These are phyloP conservation scores for Huiozyma sinensis DNA, from an alignment of 805 yeast species.

Conservation along the genomic window DNA sequence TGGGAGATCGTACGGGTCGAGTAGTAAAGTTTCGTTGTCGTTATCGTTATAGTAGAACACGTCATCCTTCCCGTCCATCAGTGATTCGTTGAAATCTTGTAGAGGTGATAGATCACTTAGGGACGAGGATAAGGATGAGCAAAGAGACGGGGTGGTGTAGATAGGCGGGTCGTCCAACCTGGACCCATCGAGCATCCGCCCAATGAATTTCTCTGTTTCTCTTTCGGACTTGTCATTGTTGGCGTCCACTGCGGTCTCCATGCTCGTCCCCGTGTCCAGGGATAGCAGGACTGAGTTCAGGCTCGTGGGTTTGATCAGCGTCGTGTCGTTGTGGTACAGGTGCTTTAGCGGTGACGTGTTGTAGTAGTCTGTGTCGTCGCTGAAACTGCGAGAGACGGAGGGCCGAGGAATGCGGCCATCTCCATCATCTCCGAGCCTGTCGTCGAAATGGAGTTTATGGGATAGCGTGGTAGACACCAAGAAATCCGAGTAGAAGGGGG, in stretches of 20 bases:
- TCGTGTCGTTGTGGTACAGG: constrained; percentile 20
- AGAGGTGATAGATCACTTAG: constrained; percentile 14
- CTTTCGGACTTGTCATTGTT: not conserved
- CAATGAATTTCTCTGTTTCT: not conserved
- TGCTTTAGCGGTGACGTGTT: constrained; percentile 28
- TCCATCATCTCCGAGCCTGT: not conserved
- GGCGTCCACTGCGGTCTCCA: not conserved
- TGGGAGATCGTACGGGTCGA: constrained; percentile 2
- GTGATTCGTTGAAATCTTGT: constrained; percentile 9
- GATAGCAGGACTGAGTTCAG: constrained; percentile 12
- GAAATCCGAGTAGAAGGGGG: constrained; percentile 8
- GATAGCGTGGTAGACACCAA: constrained; percentile 14
- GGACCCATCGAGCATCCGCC: not conserved
- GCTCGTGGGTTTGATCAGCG: constrained; percentile 15
- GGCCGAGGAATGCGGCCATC: not conserved
- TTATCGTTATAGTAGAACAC: constrained; percentile 2
- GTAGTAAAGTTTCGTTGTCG: not conserved
- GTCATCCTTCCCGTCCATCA: constrained; percentile 4
- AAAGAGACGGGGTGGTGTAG: constrained; percentile 5
- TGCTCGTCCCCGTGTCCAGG: not conserved
- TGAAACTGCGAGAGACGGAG: constrained; percentile 17
- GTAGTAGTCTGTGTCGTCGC: constrained; percentile 26
- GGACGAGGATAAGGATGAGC: constrained; percentile 9
- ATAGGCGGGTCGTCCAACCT: not conserved
- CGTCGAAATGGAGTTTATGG: constrained; percentile 7